These are phyloP conservation scores for Zymoseptoria brevis DNA, from an alignment of 2,329 filamentous ascomycete species.

Conservation along the genomic window DNA sequence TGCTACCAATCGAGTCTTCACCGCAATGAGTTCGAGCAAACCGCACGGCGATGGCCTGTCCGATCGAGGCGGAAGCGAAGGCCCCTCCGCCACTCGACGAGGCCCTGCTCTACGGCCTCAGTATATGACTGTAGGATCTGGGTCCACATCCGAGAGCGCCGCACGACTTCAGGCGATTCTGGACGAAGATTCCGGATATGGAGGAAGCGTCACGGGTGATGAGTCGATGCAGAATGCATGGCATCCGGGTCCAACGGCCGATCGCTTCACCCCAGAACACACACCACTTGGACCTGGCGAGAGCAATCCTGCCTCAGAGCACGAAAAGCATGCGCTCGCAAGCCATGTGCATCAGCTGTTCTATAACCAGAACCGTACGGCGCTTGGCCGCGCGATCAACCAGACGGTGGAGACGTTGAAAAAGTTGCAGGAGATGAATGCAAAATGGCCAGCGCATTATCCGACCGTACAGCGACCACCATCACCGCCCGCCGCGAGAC, in stretches of 20 bases:
- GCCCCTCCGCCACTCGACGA: slow-evolving; percentile 18
- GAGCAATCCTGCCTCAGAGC: slow-evolving; percentile 45
- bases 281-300: slow-evolving; percentile 45
- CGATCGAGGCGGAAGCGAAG: slow-evolving; percentile 13
- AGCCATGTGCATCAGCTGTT: slow-evolving; percentile 86
- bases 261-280: slow-evolving; percentile 50
- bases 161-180: slow-evolving; percentile 72
- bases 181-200: slow-evolving; percentile 86
- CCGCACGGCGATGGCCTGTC: slow-evolving; percentile 23
- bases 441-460: slow-evolving; percentile 89
- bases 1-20: not conserved
- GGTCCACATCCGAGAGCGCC: slow-evolving; percentile 73
- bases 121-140: slow-evolving; percentile 84
- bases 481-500: slow-evolving; percentile 32
- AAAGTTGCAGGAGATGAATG: slow-evolving; percentile 79
- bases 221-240: slow-evolving; percentile 49
- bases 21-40: slow-evolving; percentile 29
- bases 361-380: slow-evolving; percentile 86
- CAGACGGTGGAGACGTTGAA: slow-evolving; percentile 77
- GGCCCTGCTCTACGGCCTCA: slow-evolving; percentile 41
- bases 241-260: slow-evolving; percentile 49
- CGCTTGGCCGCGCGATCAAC: slow-evolving; percentile 80
- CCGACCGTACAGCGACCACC: slow-evolving; percentile 67
- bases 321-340: slow-evolving; percentile 61
- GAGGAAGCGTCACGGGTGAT: slow-evolving; percentile 62